A percentile compares a stretch with the other conserved stretches of the same genome.
Conservation (phyloP, 148 eudicot genomes). For the Arbutus unedo region DNA sequence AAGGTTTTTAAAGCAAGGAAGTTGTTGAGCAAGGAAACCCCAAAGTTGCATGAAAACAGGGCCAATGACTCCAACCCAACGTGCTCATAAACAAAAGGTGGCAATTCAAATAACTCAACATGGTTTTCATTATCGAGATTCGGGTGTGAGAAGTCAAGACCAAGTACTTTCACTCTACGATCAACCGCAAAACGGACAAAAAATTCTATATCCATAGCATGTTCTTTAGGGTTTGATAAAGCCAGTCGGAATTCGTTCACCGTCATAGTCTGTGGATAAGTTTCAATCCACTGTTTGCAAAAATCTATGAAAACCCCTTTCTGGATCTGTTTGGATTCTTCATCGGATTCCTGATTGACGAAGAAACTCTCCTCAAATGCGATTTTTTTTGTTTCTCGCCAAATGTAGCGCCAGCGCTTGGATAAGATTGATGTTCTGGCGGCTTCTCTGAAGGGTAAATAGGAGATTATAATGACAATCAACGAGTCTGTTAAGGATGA, state of each 20-base stretch:
- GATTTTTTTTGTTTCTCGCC: constrained; percentile 20
- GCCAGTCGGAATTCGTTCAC: constrained; percentile 15
- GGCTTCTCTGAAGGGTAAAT: constrained; percentile 39
- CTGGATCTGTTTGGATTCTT: neutral
- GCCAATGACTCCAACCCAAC: constrained; percentile 18
- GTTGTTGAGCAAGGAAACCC: neutral
- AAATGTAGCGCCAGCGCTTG: constrained; percentile 19
- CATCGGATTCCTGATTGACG: neutral
- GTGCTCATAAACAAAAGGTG: constrained; percentile 18
- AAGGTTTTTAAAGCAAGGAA: constrained; percentile 20
- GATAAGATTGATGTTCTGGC: constrained; percentile 27
- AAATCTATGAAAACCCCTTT: constrained; percentile 16
- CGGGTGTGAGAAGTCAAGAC: constrained; percentile 32
- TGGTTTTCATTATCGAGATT: neutral
- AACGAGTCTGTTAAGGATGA: constrained; percentile 22
- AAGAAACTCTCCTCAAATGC: constrained; percentile 27
- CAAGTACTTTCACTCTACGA: constrained; percentile 20
- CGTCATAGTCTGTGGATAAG: neutral
- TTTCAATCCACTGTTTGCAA: constrained; percentile 2
- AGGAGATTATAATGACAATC: constrained; percentile 27
- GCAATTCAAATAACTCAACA: constrained; percentile 18
- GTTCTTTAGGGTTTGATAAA: constrained; percentile 23
- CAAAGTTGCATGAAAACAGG: constrained; percentile 27
- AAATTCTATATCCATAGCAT: neutral
- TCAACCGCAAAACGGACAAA: constrained; percentile 18